Evolutionary conservation across 176 grass and related monocot species (phyloP).

Genomic region (Ensete glaucum): DNA sequence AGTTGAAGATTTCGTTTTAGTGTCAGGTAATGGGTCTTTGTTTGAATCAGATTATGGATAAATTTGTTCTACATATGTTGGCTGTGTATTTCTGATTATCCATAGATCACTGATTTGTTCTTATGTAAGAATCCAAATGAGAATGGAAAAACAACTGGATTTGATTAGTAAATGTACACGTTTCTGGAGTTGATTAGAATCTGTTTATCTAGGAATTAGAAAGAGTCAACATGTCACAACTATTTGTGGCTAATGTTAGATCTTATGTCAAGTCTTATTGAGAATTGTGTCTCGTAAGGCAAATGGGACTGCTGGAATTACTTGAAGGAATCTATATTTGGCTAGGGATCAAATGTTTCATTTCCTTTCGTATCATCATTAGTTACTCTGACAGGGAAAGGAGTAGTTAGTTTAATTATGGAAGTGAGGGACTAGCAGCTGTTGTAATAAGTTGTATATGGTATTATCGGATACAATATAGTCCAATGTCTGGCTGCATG

Average conservation of each 20-base stretch:
- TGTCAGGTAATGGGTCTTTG: background rate
- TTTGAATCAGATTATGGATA: background rate
- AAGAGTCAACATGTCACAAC: background rate
- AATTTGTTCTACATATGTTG: background rate
- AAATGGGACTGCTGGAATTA: background rate
- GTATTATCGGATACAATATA: no score
- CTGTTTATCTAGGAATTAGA: background rate
- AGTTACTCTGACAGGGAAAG: background rate
- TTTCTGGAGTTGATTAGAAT: background rate
- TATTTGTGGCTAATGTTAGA: background rate
- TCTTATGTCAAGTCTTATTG: background rate
- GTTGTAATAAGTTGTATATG: background rate
- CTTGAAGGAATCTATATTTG: no score
- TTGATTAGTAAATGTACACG: background rate
- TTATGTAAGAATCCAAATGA: background rate
- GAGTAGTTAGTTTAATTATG: no score
- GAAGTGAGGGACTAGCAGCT: background rate
- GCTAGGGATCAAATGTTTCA: background rate
- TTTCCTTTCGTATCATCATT: background rate
- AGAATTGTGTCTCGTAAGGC: background rate
- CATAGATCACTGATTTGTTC: background rate
- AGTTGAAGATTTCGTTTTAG: background rate
- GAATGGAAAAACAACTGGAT: background rate
- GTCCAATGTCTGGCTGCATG: no score
- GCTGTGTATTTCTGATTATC: background rate